phyloP scores from a whole-genome alignment of 768 basidiomycete species.

The Mycena maculata region DNA sequence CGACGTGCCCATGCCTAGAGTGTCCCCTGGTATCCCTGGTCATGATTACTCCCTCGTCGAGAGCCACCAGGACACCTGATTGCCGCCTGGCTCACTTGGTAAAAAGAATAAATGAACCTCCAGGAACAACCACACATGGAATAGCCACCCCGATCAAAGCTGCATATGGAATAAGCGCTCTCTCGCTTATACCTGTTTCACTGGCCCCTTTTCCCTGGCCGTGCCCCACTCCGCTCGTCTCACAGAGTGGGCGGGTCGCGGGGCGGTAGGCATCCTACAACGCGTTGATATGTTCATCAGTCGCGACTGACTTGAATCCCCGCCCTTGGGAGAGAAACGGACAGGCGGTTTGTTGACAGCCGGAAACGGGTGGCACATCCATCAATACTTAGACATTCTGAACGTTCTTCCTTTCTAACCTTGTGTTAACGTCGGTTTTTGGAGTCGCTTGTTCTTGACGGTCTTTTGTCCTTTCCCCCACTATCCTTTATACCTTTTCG shows the following conservation, averaged over 20 bases:
- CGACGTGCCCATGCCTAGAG: neutral
- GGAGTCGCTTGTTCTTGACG: slow-evolving; percentile 15
- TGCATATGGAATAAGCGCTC: slow-evolving; percentile 19
- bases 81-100: neutral
- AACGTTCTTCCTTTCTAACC: neutral
- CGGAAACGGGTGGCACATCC: slow-evolving; percentile 5
- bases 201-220: neutral
- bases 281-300: slow-evolving; percentile 9
- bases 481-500: neutral
- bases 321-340: neutral
- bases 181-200: slow-evolving; percentile 12
- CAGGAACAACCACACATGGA: no score
- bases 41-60: no score
- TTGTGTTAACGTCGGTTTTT: slow-evolving; percentile 16
- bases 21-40: neutral
- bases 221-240: neutral
- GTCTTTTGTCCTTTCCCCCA: slow-evolving; percentile 17
- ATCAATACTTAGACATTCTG: neutral
- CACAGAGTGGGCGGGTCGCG: neutral
- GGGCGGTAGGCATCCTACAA: neutral
- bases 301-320: slow-evolving; percentile 3
- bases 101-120: neutral
- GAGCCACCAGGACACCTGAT: neutral
- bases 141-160: neutral
- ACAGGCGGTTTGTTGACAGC: neutral